phyloP scores from a whole-genome alignment of 1,284 basidiomycete species.

The Ustilago cynodontis region DNA sequence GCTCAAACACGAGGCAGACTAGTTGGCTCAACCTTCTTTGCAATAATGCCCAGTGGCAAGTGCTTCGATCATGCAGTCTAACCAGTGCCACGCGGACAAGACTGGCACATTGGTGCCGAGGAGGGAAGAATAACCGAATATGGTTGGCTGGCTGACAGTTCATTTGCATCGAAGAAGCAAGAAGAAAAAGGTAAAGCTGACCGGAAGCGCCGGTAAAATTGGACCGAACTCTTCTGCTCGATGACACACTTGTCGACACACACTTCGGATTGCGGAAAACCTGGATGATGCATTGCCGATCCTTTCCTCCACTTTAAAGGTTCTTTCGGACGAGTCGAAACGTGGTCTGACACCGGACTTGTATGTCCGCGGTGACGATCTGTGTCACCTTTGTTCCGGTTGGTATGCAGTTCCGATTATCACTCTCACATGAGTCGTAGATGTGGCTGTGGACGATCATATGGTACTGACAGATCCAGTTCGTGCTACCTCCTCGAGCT shows the following conservation, averaged over 20 bases:
- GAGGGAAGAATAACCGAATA: neutral
- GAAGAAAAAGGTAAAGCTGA: neutral
- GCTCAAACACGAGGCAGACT: too few relatives aligned
- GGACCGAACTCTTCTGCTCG: slow-evolving; percentile 10
- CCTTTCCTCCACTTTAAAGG: slow-evolving; percentile 1
- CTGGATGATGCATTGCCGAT: slow-evolving; percentile 36
- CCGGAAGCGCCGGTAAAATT: slow-evolving; percentile 13
- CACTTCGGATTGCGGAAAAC: slow-evolving; percentile 3
- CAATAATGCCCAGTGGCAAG: too few relatives aligned
- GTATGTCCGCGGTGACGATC: slow-evolving; percentile 1
- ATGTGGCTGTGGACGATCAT: neutral
- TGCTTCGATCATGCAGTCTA: too few relatives aligned
- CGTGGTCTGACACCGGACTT: neutral
- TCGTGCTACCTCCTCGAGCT: too few relatives aligned
- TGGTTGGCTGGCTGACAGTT: neutral
- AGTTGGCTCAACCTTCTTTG: too few relatives aligned
- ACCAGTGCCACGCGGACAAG: slow-evolving; percentile 5
- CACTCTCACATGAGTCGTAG: neutral
- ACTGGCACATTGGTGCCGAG: neutral
- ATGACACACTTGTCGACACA: slow-evolving; percentile 38
- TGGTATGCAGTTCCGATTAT: neutral
- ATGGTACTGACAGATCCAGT: neutral
- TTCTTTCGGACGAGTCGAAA: neutral
- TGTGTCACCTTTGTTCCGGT: neutral
- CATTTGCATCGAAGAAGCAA: neutral